Percentiles rank a stretch among this genome's conserved stretches.
phyloP scores from a whole-genome alignment of 1,284 basidiomycete species.

The Kalmanozyma brasiliensis region DNA sequence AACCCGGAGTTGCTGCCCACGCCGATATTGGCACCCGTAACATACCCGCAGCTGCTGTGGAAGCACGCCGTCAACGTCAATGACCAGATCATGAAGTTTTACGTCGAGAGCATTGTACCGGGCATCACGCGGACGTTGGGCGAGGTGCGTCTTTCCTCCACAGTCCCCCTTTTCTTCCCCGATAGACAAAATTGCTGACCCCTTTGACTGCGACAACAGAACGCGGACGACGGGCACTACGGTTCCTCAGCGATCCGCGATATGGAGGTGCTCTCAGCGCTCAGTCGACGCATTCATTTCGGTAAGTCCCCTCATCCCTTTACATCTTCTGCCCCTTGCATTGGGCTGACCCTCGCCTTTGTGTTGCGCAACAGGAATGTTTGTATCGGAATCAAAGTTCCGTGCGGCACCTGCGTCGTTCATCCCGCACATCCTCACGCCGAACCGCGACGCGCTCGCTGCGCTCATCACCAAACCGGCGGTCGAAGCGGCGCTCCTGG shows the following conservation, averaged over 20 bases:
- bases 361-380: conserved; percentile 91
- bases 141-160: conserved; percentile 24
- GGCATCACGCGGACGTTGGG: conserved; percentile 74
- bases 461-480: conserved; percentile 94
- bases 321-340: no score
- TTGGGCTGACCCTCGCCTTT: no score
- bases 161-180: neutral
- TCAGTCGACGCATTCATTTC: conserved; percentile 96
- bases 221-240: conserved; percentile 94
- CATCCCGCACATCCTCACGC: conserved; percentile 85
- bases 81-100: conserved; percentile 86
- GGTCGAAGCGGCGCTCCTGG: conserved; percentile 88
- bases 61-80: conserved; percentile 90
- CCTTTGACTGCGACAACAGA: conserved; percentile 54
- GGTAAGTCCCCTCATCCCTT: conserved; percentile 73
- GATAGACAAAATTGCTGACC: no score
- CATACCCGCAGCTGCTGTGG: conserved; percentile 81
- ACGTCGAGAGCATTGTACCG: conserved; percentile 82
- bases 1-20: conserved; percentile 77
- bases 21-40: conserved; percentile 81
- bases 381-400: conserved; percentile 98
- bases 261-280: conserved; percentile 90
- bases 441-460: conserved; percentile 78
- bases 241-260: conserved; percentile 93
- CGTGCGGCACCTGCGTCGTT: conserved; percentile 83